These are phyloP conservation scores for Boletus pseudopeckii DNA, from an alignment of 768 basidiomycete genomes.

Conservation along the genomic window DNA sequence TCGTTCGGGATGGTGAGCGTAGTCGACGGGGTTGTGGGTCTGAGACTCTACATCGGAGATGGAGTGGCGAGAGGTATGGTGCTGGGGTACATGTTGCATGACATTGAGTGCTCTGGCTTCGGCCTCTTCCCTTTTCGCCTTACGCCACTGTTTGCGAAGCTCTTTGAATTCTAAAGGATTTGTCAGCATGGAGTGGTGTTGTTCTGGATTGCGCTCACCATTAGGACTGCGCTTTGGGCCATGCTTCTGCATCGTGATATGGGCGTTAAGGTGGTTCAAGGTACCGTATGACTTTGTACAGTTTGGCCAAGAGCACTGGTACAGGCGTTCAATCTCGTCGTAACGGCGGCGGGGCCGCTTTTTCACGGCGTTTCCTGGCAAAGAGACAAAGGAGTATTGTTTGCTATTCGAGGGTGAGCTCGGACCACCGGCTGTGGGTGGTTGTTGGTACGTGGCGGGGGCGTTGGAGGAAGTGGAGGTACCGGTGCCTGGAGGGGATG, in stretches of 20 bases:
- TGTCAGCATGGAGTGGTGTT: conserved; percentile 8
- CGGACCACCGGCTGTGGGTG: conserved; percentile 15
- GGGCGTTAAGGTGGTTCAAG: conserved; percentile 95
- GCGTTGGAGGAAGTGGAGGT: conserved; percentile 54
- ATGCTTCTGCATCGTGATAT: conserved; percentile 98
- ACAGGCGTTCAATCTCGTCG: conserved; percentile 94
- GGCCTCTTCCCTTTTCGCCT: conserved; percentile 79
- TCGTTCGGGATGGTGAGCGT: conserved; percentile 25
- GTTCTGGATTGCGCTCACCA: conserved; percentile 49
- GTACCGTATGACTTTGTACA: conserved; percentile 89
- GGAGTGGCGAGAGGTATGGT: conserved; percentile 24
- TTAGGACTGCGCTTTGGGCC: conserved; percentile 85
- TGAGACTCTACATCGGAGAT: conserved; percentile 25
- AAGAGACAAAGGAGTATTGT: conserved; percentile 78
- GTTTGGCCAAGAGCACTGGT: conserved; percentile 78
- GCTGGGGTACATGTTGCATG: conserved; percentile 17
- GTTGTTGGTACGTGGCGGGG: conserved; percentile 27
- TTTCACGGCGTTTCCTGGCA: conserved; percentile 77
- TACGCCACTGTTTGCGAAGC: conserved; percentile 93
- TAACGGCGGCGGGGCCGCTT: conserved; percentile 83
- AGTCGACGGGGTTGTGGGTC: conserved; percentile 22
- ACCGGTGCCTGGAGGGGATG: conserved; percentile 60
- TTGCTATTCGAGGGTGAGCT: conserved; percentile 48
- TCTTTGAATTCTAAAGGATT: conserved; percentile 86
- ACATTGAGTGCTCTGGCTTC: conserved; percentile 24